phyloP scores from a whole-genome alignment of 1,284 basidiomycete genomes.

The Cronartium quercuum region DNA sequence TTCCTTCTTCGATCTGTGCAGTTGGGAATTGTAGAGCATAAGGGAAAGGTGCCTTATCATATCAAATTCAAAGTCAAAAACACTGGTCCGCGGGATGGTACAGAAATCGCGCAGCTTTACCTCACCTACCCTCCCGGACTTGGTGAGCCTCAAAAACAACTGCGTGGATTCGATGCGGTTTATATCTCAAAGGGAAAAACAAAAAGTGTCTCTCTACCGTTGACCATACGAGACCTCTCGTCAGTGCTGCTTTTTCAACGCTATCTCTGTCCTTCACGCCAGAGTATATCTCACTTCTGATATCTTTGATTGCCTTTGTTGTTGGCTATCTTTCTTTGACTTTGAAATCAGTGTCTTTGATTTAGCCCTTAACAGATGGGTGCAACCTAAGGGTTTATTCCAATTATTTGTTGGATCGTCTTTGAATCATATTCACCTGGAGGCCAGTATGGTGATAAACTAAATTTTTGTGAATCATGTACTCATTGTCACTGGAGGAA shows the following conservation, averaged over 20 bases:
- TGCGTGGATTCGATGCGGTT: conserved; percentile 44
- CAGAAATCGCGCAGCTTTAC: conserved; percentile 35
- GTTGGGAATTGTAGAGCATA: neutral
- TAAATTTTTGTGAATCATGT: no score
- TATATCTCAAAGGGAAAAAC: conserved; percentile 41
- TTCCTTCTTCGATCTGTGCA: no score
- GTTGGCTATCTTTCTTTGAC: neutral
- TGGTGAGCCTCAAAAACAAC: conserved; percentile 41
- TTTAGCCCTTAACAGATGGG: neutral
- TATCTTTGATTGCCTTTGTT: neutral
- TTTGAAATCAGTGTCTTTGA: neutral
- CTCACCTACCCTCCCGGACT: conserved; percentile 15
- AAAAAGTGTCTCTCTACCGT: conserved; percentile 40
- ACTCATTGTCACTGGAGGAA: no score
- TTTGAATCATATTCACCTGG: neutral
- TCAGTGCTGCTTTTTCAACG: neutral
- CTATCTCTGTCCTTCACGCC: neutral
- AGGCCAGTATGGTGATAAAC: neutral
- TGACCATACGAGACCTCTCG: conserved; percentile 42
- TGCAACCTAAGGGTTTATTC: neutral
- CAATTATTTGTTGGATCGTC: neutral
- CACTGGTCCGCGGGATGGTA: neutral
- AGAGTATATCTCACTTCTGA: neutral
- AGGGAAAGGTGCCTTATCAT: neutral
- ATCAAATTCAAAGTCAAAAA: conserved; percentile 23